Evolutionary conservation across 805 yeast species (phyloP).

Genomic region (Ogataea haglerorum): DNA sequence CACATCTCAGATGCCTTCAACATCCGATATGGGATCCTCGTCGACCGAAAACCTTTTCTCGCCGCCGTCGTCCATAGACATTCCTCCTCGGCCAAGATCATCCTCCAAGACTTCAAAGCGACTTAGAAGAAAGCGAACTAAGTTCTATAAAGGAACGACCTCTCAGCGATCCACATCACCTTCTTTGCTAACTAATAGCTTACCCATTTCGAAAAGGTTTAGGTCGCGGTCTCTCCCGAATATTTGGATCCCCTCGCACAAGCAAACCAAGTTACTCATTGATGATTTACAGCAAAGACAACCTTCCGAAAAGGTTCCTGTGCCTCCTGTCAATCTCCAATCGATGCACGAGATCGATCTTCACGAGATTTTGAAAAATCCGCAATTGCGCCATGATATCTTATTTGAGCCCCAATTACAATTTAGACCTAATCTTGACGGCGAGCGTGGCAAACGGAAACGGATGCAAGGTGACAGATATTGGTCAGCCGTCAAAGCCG

Average conservation of each 20-base stretch:
- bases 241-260: conserved; percentile 29
- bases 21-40: conserved; percentile 5
- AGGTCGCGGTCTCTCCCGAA: conserved; percentile 36
- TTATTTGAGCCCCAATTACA: conserved; percentile 88
- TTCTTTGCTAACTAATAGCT: conserved; percentile 5
- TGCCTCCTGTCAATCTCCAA: conserved; percentile 82
- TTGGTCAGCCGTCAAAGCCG: conserved; percentile 74
- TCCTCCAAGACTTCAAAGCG: conserved; percentile 14
- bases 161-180: conserved; percentile 7
- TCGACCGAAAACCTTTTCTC: conserved; percentile 3
- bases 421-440: conserved; percentile 86
- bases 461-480: conserved; percentile 72
- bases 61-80: conserved; percentile 7
- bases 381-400: conserved; percentile 90
- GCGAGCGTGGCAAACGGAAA: conserved; percentile 83
- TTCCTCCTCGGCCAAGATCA: conserved; percentile 14
- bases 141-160: conserved; percentile 14
- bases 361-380: conserved; percentile 84
- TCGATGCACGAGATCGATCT: conserved; percentile 82
- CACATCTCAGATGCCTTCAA: conserved; percentile 10
- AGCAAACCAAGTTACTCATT: conserved; percentile 18
- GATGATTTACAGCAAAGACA: conserved; percentile 19
- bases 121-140: conserved; percentile 15
- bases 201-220: conserved; percentile 27
- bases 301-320: conserved; percentile 13